These are phyloP conservation scores for Solioccasus polychromus DNA, from an alignment of 768 basidiomycete genomes.

Conservation along the genomic window DNA sequence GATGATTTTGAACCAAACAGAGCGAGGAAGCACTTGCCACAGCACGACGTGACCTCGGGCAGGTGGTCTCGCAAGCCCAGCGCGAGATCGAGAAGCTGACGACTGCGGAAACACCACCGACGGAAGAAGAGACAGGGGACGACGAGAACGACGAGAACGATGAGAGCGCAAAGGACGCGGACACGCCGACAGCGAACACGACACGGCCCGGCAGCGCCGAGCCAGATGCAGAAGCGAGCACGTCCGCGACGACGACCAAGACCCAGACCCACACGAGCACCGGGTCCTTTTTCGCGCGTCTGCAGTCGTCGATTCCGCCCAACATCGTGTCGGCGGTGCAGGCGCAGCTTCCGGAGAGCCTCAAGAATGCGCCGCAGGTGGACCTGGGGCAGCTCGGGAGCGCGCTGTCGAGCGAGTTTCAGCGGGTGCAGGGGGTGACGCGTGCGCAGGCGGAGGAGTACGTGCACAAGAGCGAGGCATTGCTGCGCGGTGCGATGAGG, in stretches of 20 bases:
- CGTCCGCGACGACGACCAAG: slow-evolving; percentile 18
- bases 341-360: slow-evolving; percentile 61
- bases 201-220: slow-evolving; percentile 20
- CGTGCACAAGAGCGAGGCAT: slow-evolving; percentile 66
- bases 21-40: slow-evolving; percentile 65
- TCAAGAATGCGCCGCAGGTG: slow-evolving; percentile 60
- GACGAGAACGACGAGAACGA: slow-evolving; percentile 21
- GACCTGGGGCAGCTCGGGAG: slow-evolving; percentile 68
- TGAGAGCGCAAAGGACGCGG: slow-evolving; percentile 24
- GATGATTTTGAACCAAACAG: slow-evolving; percentile 35
- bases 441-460: slow-evolving; percentile 83
- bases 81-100: slow-evolving; percentile 67
- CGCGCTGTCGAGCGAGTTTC: slow-evolving; percentile 62
- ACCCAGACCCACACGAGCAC: no score
- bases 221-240: slow-evolving; percentile 14
- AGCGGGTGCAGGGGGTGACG: slow-evolving; percentile 72
- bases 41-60: slow-evolving; percentile 69
- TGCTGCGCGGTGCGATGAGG: slow-evolving; percentile 66
- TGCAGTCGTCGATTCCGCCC: slow-evolving; percentile 74
- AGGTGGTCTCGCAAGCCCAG: slow-evolving; percentile 78
- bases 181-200: slow-evolving; percentile 23
- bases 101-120: slow-evolving; percentile 27
- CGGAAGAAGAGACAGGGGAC: slow-evolving; percentile 5
- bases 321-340: slow-evolving; percentile 69
- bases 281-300: slow-evolving; percentile 60